Evolutionary conservation across 2,329 filamentous ascomycete species (phyloP).

Genomic region (Tolypocladium album): DNA sequence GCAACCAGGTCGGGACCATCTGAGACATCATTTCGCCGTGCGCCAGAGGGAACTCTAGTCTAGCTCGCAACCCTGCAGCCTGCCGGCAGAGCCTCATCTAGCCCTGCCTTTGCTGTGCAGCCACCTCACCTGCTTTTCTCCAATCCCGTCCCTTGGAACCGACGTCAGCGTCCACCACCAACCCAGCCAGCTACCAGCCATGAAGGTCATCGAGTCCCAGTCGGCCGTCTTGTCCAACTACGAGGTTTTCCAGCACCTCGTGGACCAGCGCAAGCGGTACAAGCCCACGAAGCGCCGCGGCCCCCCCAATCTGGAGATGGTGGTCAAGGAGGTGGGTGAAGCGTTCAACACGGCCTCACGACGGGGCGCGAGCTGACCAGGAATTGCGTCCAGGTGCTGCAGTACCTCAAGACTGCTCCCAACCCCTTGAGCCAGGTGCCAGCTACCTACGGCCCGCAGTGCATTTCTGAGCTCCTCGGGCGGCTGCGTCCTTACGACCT

Average conservation of each 20-base stretch:
- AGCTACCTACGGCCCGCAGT: constrained; percentile 38
- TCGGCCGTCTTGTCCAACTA: constrained; percentile 61
- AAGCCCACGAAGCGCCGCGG: constrained; percentile 39
- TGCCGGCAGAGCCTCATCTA: background rate
- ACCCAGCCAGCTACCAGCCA: constrained; percentile 14
- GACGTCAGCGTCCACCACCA: background rate
- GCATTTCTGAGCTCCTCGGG: constrained; percentile 42
- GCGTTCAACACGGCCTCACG: background rate
- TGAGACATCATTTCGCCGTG: background rate
- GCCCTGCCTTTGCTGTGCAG: background rate
- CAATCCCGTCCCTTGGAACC: background rate
- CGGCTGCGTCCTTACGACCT: constrained; percentile 46
- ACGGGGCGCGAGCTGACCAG: background rate
- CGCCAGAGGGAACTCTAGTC: background rate
- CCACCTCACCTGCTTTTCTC: background rate
- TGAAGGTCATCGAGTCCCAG: constrained; percentile 65
- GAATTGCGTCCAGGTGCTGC: constrained; percentile 36
- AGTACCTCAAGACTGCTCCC: constrained; percentile 46
- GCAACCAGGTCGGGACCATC: background rate
- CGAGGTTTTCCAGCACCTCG: constrained; percentile 59
- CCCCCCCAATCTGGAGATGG: constrained; percentile 47
- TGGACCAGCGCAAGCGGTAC: constrained; percentile 42
- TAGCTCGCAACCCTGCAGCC: background rate
- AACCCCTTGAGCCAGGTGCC: constrained; percentile 46
- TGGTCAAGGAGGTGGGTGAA: constrained; percentile 54